Base-by-base conservation (phyloP, 495 filamentous ascomycete genomes). In the Penicillium manginii region DNA sequence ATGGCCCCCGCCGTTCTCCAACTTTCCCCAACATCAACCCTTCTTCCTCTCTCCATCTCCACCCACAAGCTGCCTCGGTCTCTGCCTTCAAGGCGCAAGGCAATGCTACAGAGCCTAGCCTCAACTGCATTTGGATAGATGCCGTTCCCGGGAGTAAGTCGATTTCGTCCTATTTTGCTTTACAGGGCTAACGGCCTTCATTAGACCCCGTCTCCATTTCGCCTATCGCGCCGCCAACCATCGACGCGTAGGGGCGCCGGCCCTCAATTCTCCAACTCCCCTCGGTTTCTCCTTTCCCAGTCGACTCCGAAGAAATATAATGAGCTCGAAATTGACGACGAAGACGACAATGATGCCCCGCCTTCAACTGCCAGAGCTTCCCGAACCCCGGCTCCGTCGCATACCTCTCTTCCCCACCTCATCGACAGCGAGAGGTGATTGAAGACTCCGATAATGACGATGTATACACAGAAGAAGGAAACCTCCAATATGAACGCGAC, bases 191-290 rank as follows among this genome's bases (percentile, higher is more conserved):
- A 47, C 40, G 6, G 2, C 26, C 21, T 15, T 10, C 0, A 12
- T 26, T 8, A 72, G 69, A 72, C 69, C 14, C 69, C 69, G 37
- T 69, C 75, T 29, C 75, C 73, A 39, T 73, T 72, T 59, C 72
- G 72, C 50, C 54, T 64, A 6, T 59, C 68, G 57, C 65, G 59
- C 53, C 63, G 63, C 60, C 52, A 68, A 14, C 64, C 68, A 43
- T 66, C 68, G 32, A 58, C 73, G 51, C 69, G 67, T 46, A 60
- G 62, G 57, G 70, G 43, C 42, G 59, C 62, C 22, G 68, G 71
- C 19, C 63, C 74, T 5, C 75, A 78, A 39, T 80, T 80, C 54
- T 75, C 77, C 0, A 71, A 72, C 2, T 75, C 75, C 1, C 77
- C 75, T 17, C 74, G 75, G 10, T 80, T 80, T 31, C 51, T 77